These are phyloP conservation scores for Stephanodiscus triporus DNA, from an alignment of 108 stramenopile species.

Conservation along the genomic window DNA sequence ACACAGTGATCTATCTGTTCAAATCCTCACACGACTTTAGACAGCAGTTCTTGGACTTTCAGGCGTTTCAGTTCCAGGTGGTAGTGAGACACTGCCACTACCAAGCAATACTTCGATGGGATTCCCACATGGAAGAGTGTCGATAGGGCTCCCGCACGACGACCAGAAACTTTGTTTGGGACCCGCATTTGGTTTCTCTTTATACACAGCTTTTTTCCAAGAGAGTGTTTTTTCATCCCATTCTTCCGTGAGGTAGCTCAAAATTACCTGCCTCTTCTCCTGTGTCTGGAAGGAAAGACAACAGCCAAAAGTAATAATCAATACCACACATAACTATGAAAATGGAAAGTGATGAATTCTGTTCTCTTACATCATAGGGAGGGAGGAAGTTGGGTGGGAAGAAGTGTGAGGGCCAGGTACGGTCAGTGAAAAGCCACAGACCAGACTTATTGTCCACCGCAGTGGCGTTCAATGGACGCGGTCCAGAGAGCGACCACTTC, in stretches of 20 bases:
- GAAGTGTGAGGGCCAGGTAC: slow-evolving; percentile 77
- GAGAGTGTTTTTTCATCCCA: slow-evolving; percentile 82
- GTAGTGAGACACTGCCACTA: background rate
- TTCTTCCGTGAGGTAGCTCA: slow-evolving; percentile 73
- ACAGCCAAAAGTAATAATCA: background rate
- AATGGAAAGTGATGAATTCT: background rate
- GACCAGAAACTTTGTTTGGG: slow-evolving; percentile 17
- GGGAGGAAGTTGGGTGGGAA: slow-evolving; percentile 89
- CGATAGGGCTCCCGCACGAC: slow-evolving; percentile 47
- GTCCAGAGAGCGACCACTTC: slow-evolving; percentile 67
- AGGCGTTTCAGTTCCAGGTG: background rate
- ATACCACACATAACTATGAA: background rate
- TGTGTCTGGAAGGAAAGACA: slow-evolving; percentile 32
- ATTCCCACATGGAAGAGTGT: slow-evolving; percentile 23
- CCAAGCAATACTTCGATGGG: slow-evolving; percentile 45
- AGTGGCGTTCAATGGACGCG: slow-evolving; percentile 64
- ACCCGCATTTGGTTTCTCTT: slow-evolving; percentile 20
- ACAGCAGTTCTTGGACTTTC: background rate
- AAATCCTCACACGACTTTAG: background rate
- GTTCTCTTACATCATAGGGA: slow-evolving; percentile 61
- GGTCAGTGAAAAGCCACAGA: slow-evolving; percentile 80
- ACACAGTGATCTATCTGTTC: background rate
- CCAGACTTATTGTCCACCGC: slow-evolving; percentile 58
- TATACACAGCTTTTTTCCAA: slow-evolving; percentile 64
- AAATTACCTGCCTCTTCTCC: slow-evolving; percentile 75